Percentiles rank a stretch among this genome's conserved stretches.
phyloP scores from a whole-genome alignment of 495 filamentous ascomycete species.

The Penicillium ucsense region DNA sequence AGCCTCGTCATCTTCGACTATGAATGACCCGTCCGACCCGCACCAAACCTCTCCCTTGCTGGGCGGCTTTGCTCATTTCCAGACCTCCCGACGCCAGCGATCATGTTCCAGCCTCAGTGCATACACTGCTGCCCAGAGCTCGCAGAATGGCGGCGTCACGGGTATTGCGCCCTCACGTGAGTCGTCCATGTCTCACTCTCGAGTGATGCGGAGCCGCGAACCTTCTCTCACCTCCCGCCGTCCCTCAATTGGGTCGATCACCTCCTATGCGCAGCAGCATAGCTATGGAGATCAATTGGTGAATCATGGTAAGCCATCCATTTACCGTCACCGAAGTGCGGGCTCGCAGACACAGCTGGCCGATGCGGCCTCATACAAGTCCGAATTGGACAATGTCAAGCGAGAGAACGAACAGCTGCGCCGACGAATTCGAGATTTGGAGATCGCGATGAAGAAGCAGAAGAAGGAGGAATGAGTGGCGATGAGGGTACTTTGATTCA shows the following conservation, averaged over 20 bases:
- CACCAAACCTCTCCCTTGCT: slow-evolving; percentile 37
- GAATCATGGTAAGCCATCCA: slow-evolving; percentile 15
- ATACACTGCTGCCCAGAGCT: slow-evolving; percentile 37
- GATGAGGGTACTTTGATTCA: neutral
- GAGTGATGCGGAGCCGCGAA: slow-evolving; percentile 27
- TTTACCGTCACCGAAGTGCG: slow-evolving; percentile 25
- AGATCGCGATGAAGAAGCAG: slow-evolving; percentile 33
- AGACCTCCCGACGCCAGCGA: slow-evolving; percentile 51
- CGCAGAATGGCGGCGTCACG: slow-evolving; percentile 32
- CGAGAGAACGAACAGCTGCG: slow-evolving; percentile 73
- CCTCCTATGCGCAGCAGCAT: slow-evolving; percentile 22
- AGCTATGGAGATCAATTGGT: slow-evolving; percentile 22
- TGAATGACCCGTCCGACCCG: slow-evolving; percentile 43
- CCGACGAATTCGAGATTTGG: slow-evolving; percentile 63
- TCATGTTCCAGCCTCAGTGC: slow-evolving; percentile 55
- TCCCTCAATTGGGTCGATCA: slow-evolving; percentile 28
- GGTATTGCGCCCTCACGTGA: slow-evolving; percentile 42
- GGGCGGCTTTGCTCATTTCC: slow-evolving; percentile 42
- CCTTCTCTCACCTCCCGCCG: slow-evolving; percentile 35
- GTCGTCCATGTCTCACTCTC: slow-evolving; percentile 9
- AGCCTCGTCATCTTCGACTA: slow-evolving; percentile 60
- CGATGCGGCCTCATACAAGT: slow-evolving; percentile 56
- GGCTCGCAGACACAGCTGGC: slow-evolving; percentile 21
- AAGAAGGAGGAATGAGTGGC: slow-evolving; percentile 2
- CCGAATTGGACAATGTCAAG: slow-evolving; percentile 64